A percentile compares a stretch with the other conserved stretches of the same genome.
These are phyloP conservation scores for Claviceps citrina DNA, from an alignment of 2,329 filamentous ascomycete species.

Conservation along the genomic window DNA sequence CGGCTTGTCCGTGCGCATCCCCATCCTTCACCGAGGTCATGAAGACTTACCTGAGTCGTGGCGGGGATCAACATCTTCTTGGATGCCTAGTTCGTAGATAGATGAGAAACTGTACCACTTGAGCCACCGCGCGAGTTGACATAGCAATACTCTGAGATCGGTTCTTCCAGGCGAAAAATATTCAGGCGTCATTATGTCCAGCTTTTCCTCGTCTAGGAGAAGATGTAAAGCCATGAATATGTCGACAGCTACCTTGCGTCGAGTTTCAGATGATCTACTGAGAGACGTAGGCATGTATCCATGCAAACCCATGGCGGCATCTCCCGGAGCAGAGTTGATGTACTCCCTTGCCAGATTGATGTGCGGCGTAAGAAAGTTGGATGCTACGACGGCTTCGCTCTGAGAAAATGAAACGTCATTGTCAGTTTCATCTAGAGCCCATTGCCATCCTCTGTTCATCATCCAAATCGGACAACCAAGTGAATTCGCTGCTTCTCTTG, in stretches of 20 bases:
- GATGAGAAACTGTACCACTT: slow-evolving; percentile 43
- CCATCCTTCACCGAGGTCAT: background rate
- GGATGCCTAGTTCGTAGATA: slow-evolving; percentile 37
- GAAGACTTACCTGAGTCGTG: slow-evolving; percentile 28
- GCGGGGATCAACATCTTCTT: slow-evolving; percentile 27
- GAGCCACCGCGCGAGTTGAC: slow-evolving; percentile 72
- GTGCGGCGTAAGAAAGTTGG: slow-evolving; percentile 34
- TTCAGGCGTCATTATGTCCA: slow-evolving; percentile 44
- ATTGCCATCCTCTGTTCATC: slow-evolving; percentile 52
- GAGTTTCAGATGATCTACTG: slow-evolving; percentile 36
- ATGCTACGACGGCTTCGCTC: slow-evolving; percentile 11
- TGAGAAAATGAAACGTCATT: slow-evolving; percentile 15
- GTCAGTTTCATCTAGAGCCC: slow-evolving; percentile 46
- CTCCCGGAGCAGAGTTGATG: slow-evolving; percentile 41
- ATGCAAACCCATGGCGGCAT: slow-evolving; percentile 32
- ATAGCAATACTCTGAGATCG: slow-evolving; percentile 55
- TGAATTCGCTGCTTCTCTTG: slow-evolving; percentile 31
- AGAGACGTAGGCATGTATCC: slow-evolving; percentile 53
- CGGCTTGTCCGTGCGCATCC: background rate
- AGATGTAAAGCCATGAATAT: slow-evolving; percentile 68
- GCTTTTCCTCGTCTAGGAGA: slow-evolving; percentile 76
- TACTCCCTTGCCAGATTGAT: slow-evolving; percentile 50
- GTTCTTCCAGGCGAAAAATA: slow-evolving; percentile 27
- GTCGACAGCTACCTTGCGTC: slow-evolving; percentile 47
- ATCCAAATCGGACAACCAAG: slow-evolving; percentile 40